phyloP scores from a whole-genome alignment of 257 asterid genomes.

The Ophiorrhiza pumila region DNA sequence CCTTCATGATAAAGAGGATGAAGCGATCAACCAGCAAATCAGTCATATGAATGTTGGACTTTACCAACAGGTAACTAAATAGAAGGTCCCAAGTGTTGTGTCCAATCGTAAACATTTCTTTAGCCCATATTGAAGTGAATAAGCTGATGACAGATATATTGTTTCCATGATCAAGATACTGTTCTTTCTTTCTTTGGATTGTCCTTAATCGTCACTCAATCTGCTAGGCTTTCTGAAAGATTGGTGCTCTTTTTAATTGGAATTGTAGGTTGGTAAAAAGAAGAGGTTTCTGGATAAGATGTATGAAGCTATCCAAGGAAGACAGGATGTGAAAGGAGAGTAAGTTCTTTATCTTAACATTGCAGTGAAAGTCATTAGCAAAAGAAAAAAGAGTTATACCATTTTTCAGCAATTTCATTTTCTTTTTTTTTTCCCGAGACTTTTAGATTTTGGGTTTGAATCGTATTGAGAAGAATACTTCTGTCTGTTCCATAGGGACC shows the following conservation, averaged over 20 bases:
- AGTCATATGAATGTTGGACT: constrained; percentile 59
- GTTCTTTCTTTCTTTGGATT: not conserved
- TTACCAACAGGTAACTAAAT: constrained; percentile 57
- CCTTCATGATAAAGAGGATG: constrained; percentile 83
- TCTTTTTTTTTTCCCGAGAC: not conserved
- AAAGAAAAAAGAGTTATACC: not conserved
- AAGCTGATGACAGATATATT: not conserved
- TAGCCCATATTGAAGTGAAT: not conserved
- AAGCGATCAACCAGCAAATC: constrained; percentile 56
- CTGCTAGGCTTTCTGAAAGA: not conserved
- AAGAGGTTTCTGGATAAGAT: constrained; percentile 56
- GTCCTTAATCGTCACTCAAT: not conserved
- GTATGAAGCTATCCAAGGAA: constrained; percentile 55
- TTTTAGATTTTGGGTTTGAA: not conserved
- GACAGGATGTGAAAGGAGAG: constrained; percentile 48
- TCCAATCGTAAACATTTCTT: not conserved
- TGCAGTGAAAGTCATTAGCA: not conserved
- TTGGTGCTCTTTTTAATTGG: constrained; percentile 18
- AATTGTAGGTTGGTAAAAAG: constrained; percentile 55
- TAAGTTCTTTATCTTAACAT: constrained; percentile 30
- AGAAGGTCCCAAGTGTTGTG: not conserved
- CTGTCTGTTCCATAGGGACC: constrained; percentile 58
- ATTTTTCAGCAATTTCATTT: constrained; percentile 11
- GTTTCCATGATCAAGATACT: not conserved
- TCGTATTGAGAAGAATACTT: not conserved